Evolutionary conservation across 805 yeast species (phyloP), one percentile per base, ranked within the genome.

Genomic region (Wickerhamiella dianesei): DNA sequence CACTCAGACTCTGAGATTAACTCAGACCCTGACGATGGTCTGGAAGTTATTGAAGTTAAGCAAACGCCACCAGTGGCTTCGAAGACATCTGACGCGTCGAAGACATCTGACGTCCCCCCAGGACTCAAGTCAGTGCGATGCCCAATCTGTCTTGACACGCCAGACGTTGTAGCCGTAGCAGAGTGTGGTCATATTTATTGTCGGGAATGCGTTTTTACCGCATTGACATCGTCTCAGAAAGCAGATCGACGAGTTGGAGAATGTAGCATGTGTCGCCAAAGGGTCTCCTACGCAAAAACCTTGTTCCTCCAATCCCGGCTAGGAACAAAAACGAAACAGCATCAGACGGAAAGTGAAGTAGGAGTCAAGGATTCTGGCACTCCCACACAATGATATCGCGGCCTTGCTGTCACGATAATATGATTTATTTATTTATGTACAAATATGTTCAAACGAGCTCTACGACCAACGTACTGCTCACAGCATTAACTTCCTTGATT

Each of bases 101-200:
- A 6, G 32, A 6, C 6, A 12, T 25, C 32, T 25, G 32, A 6
- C 32, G 12, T 6, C 32, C 12, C 32, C 12, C 9, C 9, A 6
- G 32, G 32, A 6, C 32, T 25, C 6, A 25, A 25, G 32, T 6
- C 32, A 25, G 32, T 25, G 32, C 35, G 42, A 14, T 53, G 56
- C 37, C 54, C 53, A 4, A 44, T 53, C 25, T 53, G 56, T 35
- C 35, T 53, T 12, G 56, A 53, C 22, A 44, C 44, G n/a, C 56
- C 56, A 8, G 53, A 53, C 13, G 43, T 50, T 16, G 47, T 53
- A 14, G 56, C 56, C 8, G 56, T 53, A 13, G 56, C 50, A 8
- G 43, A 43, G 25, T 53, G 56, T 37, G 56, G 56, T 19, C 56
- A 53, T 40, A 22, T 43, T 9, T 53, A 52, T 46, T 53, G 56